Percentiles rank a stretch among this genome's conserved stretches.
Conservation (phyloP, 1,284 basidiomycete species). For the Kwoniella shivajii region DNA sequence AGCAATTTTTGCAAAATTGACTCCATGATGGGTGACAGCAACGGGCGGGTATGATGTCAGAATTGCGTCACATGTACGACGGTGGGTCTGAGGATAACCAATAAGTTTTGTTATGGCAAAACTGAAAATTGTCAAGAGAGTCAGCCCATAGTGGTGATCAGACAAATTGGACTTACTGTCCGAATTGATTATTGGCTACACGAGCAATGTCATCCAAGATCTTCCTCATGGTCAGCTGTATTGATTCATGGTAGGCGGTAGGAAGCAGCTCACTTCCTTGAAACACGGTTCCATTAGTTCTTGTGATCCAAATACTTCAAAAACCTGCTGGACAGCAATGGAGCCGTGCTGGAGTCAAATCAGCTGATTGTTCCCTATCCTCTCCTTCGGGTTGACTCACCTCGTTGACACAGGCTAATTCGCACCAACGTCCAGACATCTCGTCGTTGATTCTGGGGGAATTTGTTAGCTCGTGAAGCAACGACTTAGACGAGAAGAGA, state of each 20-base stretch:
- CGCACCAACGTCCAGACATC: constrained; percentile 43
- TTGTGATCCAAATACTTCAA: constrained; percentile 45
- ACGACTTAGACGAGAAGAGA: background rate
- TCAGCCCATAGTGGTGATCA: background rate
- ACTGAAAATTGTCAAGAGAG: constrained; percentile 21
- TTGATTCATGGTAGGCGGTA: background rate
- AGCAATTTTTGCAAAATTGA: constrained; percentile 47
- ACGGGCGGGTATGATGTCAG: constrained; percentile 46
- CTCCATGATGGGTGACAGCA: constrained; percentile 48
- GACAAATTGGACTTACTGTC: constrained; percentile 36
- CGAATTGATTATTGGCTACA: constrained; percentile 49
- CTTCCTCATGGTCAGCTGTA: constrained; percentile 20
- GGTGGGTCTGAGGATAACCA: constrained; percentile 28
- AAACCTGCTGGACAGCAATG: constrained; percentile 50
- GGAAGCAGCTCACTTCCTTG: constrained; percentile 34
- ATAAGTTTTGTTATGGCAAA: constrained; percentile 48
- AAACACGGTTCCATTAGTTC: constrained; percentile 46
- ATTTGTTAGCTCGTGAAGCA: background rate
- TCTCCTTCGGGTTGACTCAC: constrained; percentile 11
- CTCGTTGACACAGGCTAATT: constrained; percentile 45
- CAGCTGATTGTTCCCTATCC: background rate
- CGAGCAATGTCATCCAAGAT: constrained; percentile 39
- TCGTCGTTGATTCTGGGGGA: constrained; percentile 36
- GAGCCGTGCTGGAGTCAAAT: constrained; percentile 40
- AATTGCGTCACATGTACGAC: constrained; percentile 39